phyloP scores from a whole-genome alignment of 495 filamentous ascomycete species.

The Choiromyces venosus region DNA sequence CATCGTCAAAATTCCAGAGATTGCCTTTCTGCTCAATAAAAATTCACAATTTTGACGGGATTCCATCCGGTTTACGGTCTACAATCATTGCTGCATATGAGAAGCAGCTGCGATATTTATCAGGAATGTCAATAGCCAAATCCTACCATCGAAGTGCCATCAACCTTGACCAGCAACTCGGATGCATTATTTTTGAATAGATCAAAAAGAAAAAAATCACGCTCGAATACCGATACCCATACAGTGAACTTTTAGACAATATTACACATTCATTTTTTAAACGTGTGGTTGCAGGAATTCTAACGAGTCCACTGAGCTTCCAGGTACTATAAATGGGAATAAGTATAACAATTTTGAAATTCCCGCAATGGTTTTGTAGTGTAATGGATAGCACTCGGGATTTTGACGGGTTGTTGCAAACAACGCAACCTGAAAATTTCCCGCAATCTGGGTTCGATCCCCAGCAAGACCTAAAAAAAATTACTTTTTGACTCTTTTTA shows the following conservation, averaged over 20 bases:
- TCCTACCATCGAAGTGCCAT: background rate
- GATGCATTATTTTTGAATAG: background rate
- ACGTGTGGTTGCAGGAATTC: background rate
- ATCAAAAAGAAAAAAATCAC: background rate
- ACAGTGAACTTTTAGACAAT: background rate
- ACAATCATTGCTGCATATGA: background rate
- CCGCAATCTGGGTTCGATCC: constrained; percentile 4
- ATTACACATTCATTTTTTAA: background rate
- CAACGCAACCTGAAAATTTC: background rate
- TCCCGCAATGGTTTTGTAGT: constrained; percentile 22
- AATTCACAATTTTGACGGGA: background rate
- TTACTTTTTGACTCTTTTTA: background rate
- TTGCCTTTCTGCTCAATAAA: background rate
- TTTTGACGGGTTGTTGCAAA: constrained; percentile 5
- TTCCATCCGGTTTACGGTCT: background rate
- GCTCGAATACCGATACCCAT: background rate
- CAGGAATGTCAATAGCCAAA: background rate
- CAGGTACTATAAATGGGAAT: background rate
- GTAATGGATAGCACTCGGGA: constrained; percentile 32
- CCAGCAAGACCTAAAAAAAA: background rate
- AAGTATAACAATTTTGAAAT: background rate
- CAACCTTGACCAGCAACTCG: background rate
- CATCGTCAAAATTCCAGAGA: background rate
- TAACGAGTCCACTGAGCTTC: background rate
- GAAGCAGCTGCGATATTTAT: background rate